Conservation (phyloP, 495 filamentous ascomycete genomes). For the Echria macrotheca region DNA sequence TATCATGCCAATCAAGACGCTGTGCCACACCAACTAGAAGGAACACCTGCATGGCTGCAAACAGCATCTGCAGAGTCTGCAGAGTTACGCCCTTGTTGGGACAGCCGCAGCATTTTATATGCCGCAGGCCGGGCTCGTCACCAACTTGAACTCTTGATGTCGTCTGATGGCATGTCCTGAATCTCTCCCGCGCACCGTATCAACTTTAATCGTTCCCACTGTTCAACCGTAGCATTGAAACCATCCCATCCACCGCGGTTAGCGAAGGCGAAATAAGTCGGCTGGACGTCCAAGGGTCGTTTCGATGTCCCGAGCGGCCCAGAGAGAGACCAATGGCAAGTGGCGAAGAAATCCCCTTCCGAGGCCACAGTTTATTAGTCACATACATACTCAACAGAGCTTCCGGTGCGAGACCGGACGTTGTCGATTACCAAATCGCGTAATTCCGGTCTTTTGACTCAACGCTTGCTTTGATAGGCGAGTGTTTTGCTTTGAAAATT, state of each 20-base stretch:
- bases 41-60: too few relatives aligned
- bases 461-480: too few relatives aligned
- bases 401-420: too few relatives aligned
- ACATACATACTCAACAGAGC: too few relatives aligned
- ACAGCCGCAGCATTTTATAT: background rate
- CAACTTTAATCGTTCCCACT: constrained; percentile 8
- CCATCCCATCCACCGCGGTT: background rate
- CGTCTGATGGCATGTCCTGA: background rate
- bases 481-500: too few relatives aligned
- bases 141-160: too few relatives aligned
- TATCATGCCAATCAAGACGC: too few relatives aligned
- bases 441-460: background rate
- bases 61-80: too few relatives aligned
- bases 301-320: too few relatives aligned
- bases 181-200: constrained; percentile 9
- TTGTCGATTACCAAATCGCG: background rate
- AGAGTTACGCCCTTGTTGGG: constrained; percentile 7
- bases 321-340: background rate
- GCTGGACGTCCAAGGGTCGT: too few relatives aligned
- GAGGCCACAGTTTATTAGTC: background rate
- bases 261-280: constrained; percentile 11
- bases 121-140: background rate
- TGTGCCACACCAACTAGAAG: too few relatives aligned
- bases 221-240: background rate
- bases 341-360: background rate